Base-by-base conservation (phyloP, 805 yeast species). In the Candida dajiaensis region DNA sequence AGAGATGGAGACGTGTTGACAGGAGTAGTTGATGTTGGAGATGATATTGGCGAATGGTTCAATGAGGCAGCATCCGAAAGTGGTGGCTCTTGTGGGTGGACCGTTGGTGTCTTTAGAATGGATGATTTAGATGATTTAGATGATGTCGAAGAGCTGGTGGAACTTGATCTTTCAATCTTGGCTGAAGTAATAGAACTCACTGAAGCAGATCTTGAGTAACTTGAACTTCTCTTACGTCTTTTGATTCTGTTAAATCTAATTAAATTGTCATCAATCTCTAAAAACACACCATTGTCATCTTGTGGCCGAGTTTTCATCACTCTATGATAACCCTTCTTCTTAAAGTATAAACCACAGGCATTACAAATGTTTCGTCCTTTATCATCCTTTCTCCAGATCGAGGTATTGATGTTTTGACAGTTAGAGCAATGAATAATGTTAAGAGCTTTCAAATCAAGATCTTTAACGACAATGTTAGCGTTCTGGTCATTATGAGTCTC, bases 331-430 rank as follows among this genome's bases (percentile, higher is more conserved):
- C 58, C 59, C 18, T 55, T 58, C 48, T 55, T 56, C 48, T 89
- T 90, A 57, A 84, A 76, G 58, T 89, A 90, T 50, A 92, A 70
- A 1, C 97, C 98, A 70, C 98, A 90, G 0, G 98, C 98, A 64
- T 90, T 90, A 67, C 98, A 92, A 51, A 90, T 70, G 1, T 95
- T 90, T 57, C 85, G 82, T 1, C 97, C 97, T 46, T 83, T 82
- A 0, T 92, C 85, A 58, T 89, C 89, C 46, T 96, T 74, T 51
- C 98, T 72, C 98, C 98, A 90, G 16, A 90, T 65, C 0, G 98
- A 97, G 0, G 98, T 90, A 28, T 92, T 89, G 50, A 76, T 78
- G 1, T 97, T 89, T 54, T 83, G 81, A 67, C 98, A 90, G 65
- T 90, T 90, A 20, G 89, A 78, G 67, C 98, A 90, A 11, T 49